Evolutionary conservation across 75 land plant genomes (phyloP), one percentile per base, ranked within the genome.

Genomic region (Cryptomeria japonica): DNA sequence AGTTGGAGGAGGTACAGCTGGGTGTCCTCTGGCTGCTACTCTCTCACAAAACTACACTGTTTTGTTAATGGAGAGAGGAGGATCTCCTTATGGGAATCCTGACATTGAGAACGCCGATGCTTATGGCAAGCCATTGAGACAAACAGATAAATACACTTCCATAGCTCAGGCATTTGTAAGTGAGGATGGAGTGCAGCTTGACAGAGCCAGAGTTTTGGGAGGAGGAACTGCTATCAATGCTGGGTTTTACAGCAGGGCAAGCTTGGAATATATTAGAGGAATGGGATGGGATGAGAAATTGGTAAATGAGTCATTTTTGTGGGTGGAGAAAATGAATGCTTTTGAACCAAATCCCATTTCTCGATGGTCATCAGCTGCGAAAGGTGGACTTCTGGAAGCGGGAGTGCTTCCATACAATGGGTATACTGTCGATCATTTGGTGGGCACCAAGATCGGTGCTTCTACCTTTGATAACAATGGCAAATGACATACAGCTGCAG

Each of bases 1-100:
- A 25, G 92, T 96, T 25, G 98, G 96, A 19, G 98, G 96, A 10
- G 96, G 96, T 13, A 95, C 98, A 0, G 95, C 97, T 16, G 98
- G 96, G 5, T 95, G 96, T 73, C 95, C 98, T 32, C 86, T 96
- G 47, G 98, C 96, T 3, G 96, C 96, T 16, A 96, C 96, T 14
- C 87, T 95, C 5, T 95, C 97, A 28, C 49, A 85, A n/a, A 80
- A 85, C 13, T 87, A 32, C 88, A 44, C 51, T 25, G 98, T 97
- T 2, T 91, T 97, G 32, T 84, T 96, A 5, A 88, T 97, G 32
- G 98, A 97, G 85, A 89, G 99, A 31, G 99, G 99, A 14, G 94
- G 92, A 14, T 75, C 87, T 8, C 92, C 95, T 5, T 91, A 90
- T 34, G 94, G 88, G 32, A 90, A 92, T 80, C 89, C 92, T 15